Conservation (phyloP, 2,329 filamentous ascomycete species). For the Aspergillus versicolor region DNA sequence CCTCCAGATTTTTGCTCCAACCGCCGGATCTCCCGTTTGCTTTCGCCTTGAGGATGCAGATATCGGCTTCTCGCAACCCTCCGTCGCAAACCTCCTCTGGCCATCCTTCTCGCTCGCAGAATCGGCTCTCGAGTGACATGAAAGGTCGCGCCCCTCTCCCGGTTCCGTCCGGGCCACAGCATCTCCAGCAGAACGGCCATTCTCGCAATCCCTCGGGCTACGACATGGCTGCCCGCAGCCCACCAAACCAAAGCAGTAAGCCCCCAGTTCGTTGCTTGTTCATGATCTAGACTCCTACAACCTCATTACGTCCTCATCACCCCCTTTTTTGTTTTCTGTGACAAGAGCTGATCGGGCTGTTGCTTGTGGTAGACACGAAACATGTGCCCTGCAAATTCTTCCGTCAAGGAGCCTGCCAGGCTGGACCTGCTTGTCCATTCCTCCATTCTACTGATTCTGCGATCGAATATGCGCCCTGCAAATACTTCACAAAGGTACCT, state of each 20-base stretch:
- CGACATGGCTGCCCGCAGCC: constrained; percentile 48
- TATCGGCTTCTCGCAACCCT: constrained; percentile 22
- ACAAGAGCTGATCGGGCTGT: not conserved
- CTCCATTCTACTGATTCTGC: constrained; percentile 86
- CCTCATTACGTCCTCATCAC: not conserved
- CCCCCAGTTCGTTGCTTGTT: constrained; percentile 10
- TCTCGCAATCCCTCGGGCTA: constrained; percentile 42
- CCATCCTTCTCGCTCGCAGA: constrained; percentile 25
- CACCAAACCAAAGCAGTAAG: constrained; percentile 46
- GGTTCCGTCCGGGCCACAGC: constrained; percentile 33
- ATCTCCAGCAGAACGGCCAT: constrained; percentile 42
- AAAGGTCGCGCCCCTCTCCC: constrained; percentile 42
- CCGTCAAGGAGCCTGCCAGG: constrained; percentile 91
- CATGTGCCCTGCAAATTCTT: constrained; percentile 99
- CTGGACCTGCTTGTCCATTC: constrained; percentile 93
- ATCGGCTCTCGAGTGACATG: constrained; percentile 37
- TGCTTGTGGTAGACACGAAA: constrained; percentile 68
- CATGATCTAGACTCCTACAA: not conserved
- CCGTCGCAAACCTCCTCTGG: constrained; percentile 19
- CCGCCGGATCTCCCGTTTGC: not conserved
- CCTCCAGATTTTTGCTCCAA: constrained; percentile 22
- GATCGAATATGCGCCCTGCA: constrained; percentile 84
- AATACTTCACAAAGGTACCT: constrained; percentile 94
- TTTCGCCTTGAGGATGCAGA: constrained; percentile 20
- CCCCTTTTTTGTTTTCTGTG: not conserved